Evolutionary conservation across 164 flowering plant genomes (phyloP).

Genomic region (Sextonia rubra): DNA sequence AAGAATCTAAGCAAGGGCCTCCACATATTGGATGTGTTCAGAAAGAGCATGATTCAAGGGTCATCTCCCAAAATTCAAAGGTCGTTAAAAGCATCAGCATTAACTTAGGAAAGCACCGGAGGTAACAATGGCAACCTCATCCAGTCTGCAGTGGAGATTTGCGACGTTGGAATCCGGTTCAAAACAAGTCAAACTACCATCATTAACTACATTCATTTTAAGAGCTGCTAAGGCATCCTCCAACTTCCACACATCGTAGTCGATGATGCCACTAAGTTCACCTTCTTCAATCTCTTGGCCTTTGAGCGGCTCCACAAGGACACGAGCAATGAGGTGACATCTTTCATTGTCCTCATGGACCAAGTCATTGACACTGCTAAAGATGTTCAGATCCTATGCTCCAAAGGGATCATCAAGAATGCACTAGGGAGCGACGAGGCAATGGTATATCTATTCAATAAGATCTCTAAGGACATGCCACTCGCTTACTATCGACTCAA

Average conservation of each 20-base stretch:
- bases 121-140: neutral
- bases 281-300: conserved; percentile 51
- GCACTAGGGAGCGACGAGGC: conserved; percentile 50
- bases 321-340: conserved; percentile 42
- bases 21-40: neutral
- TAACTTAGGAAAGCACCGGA: neutral
- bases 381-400: conserved; percentile 40
- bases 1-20: neutral
- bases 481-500: conserved; percentile 28
- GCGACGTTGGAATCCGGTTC: neutral
- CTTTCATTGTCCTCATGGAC: conserved; percentile 50
- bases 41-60: conserved; percentile 1
- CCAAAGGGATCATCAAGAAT: conserved; percentile 36
- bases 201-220: neutral
- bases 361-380: conserved; percentile 38
- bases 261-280: conserved; percentile 41
- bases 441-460: conserved; percentile 43
- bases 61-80: too few species aligned
- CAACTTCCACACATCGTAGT: conserved; percentile 34
- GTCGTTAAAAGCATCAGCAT: neutral
- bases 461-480: conserved; percentile 36
- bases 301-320: conserved; percentile 53
- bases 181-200: neutral
- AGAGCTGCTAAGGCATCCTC: conserved; percentile 28
- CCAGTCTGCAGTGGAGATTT: neutral